Percentiles rank a stretch among this genome's conserved stretches.
Evolutionary conservation across 176 grass and related monocot species (phyloP).

Genomic region (Carex scoparia): DNA sequence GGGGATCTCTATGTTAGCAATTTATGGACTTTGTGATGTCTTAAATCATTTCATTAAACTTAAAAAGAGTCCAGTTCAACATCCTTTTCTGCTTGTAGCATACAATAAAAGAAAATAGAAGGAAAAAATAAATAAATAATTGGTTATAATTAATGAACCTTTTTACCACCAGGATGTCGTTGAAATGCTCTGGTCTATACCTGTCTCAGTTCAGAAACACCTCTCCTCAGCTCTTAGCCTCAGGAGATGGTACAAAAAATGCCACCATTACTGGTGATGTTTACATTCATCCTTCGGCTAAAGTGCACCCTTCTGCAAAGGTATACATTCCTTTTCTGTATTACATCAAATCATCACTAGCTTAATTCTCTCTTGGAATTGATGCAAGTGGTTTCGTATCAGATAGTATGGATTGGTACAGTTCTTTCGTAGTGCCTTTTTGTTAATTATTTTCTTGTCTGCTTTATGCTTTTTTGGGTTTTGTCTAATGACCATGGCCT

Average conservation of each 20-base stretch:
- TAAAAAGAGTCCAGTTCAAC: neutral
- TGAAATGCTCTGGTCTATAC: slow-evolving; percentile 90
- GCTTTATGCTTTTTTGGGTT: neutral
- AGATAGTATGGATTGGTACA: neutral
- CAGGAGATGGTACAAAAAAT: slow-evolving; percentile 62
- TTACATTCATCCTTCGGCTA: slow-evolving; percentile 95
- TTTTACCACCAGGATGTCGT: slow-evolving; percentile 74
- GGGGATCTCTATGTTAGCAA: neutral
- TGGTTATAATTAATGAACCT: neutral
- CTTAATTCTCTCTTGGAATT: neutral
- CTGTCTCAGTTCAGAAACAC: slow-evolving; percentile 70
- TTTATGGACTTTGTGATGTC: neutral
- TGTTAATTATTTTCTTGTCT: neutral
- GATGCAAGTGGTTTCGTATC: neutral
- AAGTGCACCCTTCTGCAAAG: slow-evolving; percentile 97
- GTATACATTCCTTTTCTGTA: slow-evolving; percentile 26
- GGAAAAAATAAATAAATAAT: neutral
- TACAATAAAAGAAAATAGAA: neutral
- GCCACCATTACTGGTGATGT: slow-evolving; percentile 86
- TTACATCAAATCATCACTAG: neutral
- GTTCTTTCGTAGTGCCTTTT: neutral
- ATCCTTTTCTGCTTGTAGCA: neutral
- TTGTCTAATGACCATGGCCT: neutral
- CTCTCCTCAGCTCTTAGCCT: slow-evolving; percentile 77
- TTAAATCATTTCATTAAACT: neutral